Evolutionary conservation across 441 rosid genomes (phyloP), one percentile per base, ranked within the genome.

Genomic region (Jatropha multifida): DNA sequence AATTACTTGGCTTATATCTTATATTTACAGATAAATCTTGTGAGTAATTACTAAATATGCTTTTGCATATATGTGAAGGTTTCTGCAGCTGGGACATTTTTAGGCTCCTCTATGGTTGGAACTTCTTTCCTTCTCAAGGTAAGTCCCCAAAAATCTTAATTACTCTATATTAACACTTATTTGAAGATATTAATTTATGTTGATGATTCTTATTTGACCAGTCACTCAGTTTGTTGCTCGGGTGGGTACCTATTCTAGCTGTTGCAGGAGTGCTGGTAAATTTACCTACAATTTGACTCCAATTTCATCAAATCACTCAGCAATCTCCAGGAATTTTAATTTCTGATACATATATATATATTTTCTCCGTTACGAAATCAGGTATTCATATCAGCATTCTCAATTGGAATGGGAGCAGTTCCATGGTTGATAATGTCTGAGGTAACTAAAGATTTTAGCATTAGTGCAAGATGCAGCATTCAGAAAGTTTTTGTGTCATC

Each of bases 341-440:
- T 5, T 27, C 5, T 48, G 20, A 59, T 3, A 7, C 8, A 32
- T 44, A 44, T 6, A 55, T 55, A 17, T 18, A 7, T 55, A 32
- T 38, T 65, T 69, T 27, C 46, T 38, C 51, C 62, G 8, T 13
- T 1, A 48, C 55, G 74, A 27, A 60, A 77, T 62, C 85, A 94
- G 99, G 80, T 89, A 2, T 95, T 81, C 42, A 66, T 90, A 72
- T 84, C 96, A 27, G 79, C 86, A 17, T 95, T 89, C 83, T 93
- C 98, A 17, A 86, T 95, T 41, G 98, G 99, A 77, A 80, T 90
- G 90, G 97, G 98, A 81, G 94, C 98, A 55, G 96, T 90, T 83
- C 99, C 98, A 46, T 95, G 99, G 99, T 82, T 95, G 84, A 88
- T 95, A 74, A 91, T 93, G 98, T 95, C 98, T 5, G 99, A 95